Conservation (phyloP, 1,284 basidiomycete species). For the Naganishia albida region DNA sequence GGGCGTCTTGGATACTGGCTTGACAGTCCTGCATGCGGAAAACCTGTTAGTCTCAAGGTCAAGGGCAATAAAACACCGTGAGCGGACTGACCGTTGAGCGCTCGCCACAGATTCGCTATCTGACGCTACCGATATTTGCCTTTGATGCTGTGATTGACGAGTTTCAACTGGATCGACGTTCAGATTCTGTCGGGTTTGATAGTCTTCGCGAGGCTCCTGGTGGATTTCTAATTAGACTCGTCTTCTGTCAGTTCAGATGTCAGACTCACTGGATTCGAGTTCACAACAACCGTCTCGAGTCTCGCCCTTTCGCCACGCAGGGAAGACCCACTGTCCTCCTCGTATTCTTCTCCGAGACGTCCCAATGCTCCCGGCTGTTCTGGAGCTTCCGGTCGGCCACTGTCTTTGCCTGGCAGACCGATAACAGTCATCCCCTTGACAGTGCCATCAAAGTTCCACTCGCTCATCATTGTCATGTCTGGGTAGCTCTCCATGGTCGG, state of each 20-base stretch:
- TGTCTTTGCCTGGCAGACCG: slow-evolving; percentile 58
- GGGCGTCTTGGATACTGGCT: slow-evolving; percentile 58
- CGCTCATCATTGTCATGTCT: slow-evolving; percentile 69
- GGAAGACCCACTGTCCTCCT: slow-evolving; percentile 18
- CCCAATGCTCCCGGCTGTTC: slow-evolving; percentile 32
- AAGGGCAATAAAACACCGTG: background rate
- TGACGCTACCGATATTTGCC: background rate
- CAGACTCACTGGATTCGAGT: no score
- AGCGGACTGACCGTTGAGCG: slow-evolving; percentile 8
- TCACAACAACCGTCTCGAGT: slow-evolving; percentile 21
- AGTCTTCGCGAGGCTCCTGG: background rate
- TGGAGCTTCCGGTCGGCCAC: slow-evolving; percentile 43
- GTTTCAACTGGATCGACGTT: background rate
- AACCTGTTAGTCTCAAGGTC: slow-evolving; percentile 41
- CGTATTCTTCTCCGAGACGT: slow-evolving; percentile 19
- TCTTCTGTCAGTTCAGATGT: no score
- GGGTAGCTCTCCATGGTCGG: slow-evolving; percentile 65
- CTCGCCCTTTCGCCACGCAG: slow-evolving; percentile 20
- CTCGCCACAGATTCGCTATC: slow-evolving; percentile 22
- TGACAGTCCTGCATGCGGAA: slow-evolving; percentile 88
- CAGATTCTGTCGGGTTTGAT: no score
- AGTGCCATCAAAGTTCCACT: slow-evolving; percentile 91
- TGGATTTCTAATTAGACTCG: no score
- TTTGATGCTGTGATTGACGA: background rate
- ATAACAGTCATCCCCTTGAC: slow-evolving; percentile 66